Percentiles rank a stretch among this genome's conserved stretches.
Conservation (phyloP, 257 asterid genomes). For the Fraxinus excelsior region DNA sequence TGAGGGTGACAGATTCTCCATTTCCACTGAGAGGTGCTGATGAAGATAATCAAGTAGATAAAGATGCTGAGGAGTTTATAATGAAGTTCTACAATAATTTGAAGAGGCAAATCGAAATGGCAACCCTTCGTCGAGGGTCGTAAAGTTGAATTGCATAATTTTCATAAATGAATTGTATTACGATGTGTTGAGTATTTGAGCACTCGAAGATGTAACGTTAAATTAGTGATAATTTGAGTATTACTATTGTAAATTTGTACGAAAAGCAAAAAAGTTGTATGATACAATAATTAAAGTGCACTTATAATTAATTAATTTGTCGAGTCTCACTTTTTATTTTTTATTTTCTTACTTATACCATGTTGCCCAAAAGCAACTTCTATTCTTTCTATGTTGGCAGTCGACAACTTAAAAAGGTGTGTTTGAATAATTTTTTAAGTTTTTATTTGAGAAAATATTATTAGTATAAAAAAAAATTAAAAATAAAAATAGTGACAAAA, state of each 20-base stretch:
- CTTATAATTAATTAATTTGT: too few relatives aligned
- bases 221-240: background rate
- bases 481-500: too few relatives aligned
- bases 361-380: background rate
- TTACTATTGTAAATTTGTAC: background rate
- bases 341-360: too few relatives aligned
- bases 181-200: background rate
- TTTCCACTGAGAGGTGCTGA: constrained; percentile 26
- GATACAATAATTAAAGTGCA: background rate
- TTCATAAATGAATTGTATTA: background rate
- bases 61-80: constrained; percentile 40
- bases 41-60: constrained; percentile 24
- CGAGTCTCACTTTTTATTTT: too few relatives aligned
- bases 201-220: background rate
- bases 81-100: constrained; percentile 34
- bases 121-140: background rate
- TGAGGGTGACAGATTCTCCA: constrained; percentile 44
- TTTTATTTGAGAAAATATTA: too few relatives aligned
- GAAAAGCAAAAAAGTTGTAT: background rate
- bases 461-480: too few relatives aligned
- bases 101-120: constrained; percentile 22
- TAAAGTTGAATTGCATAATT: background rate
- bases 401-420: background rate
- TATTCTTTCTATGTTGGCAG: background rate
- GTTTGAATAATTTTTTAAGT: too few relatives aligned